These are phyloP conservation scores for Colletotrichum australisinense DNA, from an alignment of 2,329 filamentous ascomycete species.

Conservation along the genomic window DNA sequence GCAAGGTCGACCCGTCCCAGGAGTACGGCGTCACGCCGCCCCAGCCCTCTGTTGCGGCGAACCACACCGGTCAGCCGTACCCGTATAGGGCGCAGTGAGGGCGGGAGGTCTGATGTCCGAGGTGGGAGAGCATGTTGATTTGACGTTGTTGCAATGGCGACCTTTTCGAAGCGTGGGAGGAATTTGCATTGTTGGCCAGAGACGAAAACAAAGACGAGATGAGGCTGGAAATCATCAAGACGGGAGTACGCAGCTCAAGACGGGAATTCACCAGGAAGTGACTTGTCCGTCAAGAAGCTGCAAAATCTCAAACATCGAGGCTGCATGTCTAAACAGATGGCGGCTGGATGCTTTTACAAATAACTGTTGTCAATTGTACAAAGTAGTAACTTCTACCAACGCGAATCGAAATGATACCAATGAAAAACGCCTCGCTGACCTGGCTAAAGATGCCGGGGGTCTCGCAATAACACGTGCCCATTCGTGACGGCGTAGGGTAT, in stretches of 20 bases:
- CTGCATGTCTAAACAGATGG: conserved; percentile 1
- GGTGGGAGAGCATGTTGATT: conserved; percentile 14
- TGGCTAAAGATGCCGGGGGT: neutral
- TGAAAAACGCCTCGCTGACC: conserved; percentile 25
- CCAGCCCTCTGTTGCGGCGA: conserved; percentile 39
- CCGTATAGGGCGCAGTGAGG: conserved; percentile 38
- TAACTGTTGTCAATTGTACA: conserved; percentile 23
- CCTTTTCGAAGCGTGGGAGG: neutral
- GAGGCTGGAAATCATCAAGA: conserved; percentile 6
- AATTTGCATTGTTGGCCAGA: conserved; percentile 7
- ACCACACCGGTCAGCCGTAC: conserved; percentile 49
- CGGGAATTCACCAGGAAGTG: neutral
- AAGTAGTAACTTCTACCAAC: conserved; percentile 1
- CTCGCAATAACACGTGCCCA: neutral
- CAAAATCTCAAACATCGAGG: neutral
- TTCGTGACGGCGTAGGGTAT: conserved; percentile 14
- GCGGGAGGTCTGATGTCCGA: conserved; percentile 15
- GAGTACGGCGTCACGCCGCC: conserved; percentile 45
- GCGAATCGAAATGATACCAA: conserved; percentile 13
- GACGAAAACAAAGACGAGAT: conserved; percentile 2
- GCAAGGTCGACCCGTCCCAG: conserved; percentile 62
- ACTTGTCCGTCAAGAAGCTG: neutral
- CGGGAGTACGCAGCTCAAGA: neutral
- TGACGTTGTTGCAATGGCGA: conserved; percentile 21
- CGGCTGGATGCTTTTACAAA: conserved; percentile 10